These are phyloP conservation scores for Cyberlindnera petersonii DNA, from an alignment of 805 yeast species.

Conservation along the genomic window DNA sequence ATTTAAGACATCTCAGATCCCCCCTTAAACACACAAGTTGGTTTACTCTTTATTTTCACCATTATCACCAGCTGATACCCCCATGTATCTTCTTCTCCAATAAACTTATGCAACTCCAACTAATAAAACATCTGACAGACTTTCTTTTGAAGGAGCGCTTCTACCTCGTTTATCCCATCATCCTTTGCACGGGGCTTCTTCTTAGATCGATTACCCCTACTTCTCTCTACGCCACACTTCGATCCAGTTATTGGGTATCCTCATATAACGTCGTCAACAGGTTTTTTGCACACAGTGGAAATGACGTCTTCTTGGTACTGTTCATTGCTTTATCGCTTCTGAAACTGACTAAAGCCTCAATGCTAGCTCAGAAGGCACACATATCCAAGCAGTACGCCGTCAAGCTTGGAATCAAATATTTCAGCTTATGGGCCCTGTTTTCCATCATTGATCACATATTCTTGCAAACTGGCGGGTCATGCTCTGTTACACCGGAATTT, in stretches of 20 bases:
- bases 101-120: too few relatives aligned
- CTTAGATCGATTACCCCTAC: not conserved
- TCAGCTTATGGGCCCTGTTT: constrained; percentile 9
- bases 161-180: constrained; percentile 8
- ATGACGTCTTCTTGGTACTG: constrained; percentile 3
- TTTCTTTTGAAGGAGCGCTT: constrained; percentile 1
- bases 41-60: too few relatives aligned
- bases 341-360: not conserved
- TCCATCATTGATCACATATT: constrained; percentile 15
- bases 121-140: too few relatives aligned
- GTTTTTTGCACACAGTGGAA: constrained; percentile 15
- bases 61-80: too few relatives aligned
- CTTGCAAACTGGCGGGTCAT: constrained; percentile 15
- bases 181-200: constrained; percentile 6
- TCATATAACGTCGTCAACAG: constrained; percentile 11
- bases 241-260: constrained; percentile 15
- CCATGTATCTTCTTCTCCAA: too few relatives aligned
- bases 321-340: not conserved
- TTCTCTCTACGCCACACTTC: not conserved
- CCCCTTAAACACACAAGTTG: too few relatives aligned
- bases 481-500: constrained; percentile 4
- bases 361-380: not conserved
- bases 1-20: too few relatives aligned
- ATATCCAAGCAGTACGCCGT: not conserved
- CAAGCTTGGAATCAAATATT: constrained; percentile 7